Evolutionary conservation across 2,329 filamentous ascomycete genomes (phyloP).

Genomic region (Fusarium sp.): DNA sequence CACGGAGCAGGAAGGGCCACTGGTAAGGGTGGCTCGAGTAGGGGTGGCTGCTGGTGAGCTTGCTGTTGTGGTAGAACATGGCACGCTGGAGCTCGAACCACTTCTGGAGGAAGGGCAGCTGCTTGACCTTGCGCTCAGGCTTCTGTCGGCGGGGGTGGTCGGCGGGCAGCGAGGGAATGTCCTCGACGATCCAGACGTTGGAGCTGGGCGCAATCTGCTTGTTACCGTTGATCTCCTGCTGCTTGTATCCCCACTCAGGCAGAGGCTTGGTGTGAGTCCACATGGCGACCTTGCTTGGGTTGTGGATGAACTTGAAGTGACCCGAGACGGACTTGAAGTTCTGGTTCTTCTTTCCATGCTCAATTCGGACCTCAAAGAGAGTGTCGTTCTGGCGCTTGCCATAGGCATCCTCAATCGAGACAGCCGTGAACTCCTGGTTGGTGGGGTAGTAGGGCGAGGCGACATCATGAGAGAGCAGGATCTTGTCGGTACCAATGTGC

Average conservation of each 20-base stretch:
- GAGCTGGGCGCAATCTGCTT: constrained; percentile 91
- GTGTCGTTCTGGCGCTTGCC: constrained; percentile 86
- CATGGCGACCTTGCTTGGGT: constrained; percentile 97
- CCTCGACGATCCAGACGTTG: constrained; percentile 95
- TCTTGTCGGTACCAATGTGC: constrained; percentile 86
- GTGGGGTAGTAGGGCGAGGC: constrained; percentile 96
- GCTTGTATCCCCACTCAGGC: constrained; percentile 97
- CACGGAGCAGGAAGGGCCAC: constrained; percentile 96
- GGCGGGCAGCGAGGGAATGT: constrained; percentile 81
- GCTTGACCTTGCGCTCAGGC: constrained; percentile 83
- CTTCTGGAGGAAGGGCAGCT: constrained; percentile 89
- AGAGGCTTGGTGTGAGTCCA: constrained; percentile 96
- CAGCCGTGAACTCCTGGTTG: constrained; percentile 97
- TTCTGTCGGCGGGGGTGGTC: constrained; percentile 81
- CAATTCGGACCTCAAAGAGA: constrained; percentile 91
- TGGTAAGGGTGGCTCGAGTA: constrained; percentile 96
- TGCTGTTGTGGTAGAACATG: constrained; percentile 99
- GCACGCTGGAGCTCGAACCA: constrained; percentile 96
- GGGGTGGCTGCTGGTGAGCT: constrained; percentile 95
- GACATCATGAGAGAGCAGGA: constrained; percentile 94
- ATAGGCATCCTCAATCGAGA: constrained; percentile 77
- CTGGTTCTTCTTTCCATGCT: constrained; percentile 82
- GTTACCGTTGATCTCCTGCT: constrained; percentile 99
- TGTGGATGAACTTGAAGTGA: constrained; percentile 96
- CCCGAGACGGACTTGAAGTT: constrained; percentile 92